phyloP scores from a whole-genome alignment of 2,329 filamentous ascomycete genomes.

The Chalaropsis thielavioides region DNA sequence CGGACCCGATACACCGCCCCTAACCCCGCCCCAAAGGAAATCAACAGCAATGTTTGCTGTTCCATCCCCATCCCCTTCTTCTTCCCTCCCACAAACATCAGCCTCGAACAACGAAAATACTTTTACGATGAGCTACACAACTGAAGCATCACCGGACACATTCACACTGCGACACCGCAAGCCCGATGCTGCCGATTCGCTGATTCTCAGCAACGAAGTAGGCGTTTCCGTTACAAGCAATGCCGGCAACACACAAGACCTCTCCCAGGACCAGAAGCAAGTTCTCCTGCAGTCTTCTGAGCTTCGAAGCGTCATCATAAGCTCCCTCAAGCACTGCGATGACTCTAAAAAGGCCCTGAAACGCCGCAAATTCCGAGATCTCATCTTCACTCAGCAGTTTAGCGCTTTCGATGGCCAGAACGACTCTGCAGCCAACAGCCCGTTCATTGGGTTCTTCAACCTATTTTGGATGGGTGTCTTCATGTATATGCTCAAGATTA shows the following conservation, averaged over 20 bases:
- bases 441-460: constrained; percentile 67
- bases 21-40: constrained; percentile 9
- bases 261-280: constrained; percentile 20
- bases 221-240: constrained; percentile 14
- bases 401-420: constrained; percentile 65
- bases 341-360: constrained; percentile 6
- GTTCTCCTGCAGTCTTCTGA: constrained; percentile 14
- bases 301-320: constrained; percentile 8
- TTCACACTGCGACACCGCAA: constrained; percentile 7
- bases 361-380: constrained; percentile 28
- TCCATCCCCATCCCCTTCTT: constrained; percentile 4
- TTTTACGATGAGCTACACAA: neutral
- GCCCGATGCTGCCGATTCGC: neutral
- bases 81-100: neutral
- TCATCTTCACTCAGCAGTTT: constrained; percentile 59
- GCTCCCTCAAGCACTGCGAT: constrained; percentile 6
- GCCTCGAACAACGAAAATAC: neutral
- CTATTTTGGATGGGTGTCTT: constrained; percentile 62
- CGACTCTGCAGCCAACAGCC: constrained; percentile 45
- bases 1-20: constrained; percentile 2
- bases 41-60: constrained; percentile 12
- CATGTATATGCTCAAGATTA: constrained; percentile 52
- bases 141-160: neutral
- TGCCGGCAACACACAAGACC: constrained; percentile 17
- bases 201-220: constrained; percentile 19